Evolutionary conservation across 2,329 filamentous ascomycete genomes (phyloP).

Genomic region (Sclerotinia glacialis): DNA sequence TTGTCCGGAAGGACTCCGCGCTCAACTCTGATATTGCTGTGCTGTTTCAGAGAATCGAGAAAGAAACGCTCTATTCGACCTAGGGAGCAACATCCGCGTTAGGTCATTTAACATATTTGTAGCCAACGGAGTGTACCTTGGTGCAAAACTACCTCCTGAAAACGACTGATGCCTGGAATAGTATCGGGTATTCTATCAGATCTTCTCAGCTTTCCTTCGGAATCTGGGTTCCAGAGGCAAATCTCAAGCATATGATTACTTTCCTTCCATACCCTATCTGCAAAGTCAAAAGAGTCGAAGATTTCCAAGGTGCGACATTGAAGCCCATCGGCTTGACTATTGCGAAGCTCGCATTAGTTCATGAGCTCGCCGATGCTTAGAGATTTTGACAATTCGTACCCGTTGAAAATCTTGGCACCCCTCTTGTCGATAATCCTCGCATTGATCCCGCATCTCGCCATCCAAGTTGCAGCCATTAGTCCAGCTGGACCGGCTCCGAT

Average conservation of each 20-base stretch:
- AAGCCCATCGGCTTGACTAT: conserved; percentile 62
- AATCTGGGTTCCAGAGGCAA: conserved; percentile 59
- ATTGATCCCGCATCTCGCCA: conserved; percentile 48
- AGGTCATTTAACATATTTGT: not conserved
- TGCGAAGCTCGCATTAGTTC: not conserved
- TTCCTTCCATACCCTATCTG: conserved; percentile 62
- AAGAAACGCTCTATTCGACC: conserved; percentile 64
- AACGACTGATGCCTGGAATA: conserved; percentile 58
- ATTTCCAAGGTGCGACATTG: conserved; percentile 63
- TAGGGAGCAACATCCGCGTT: conserved; percentile 8
- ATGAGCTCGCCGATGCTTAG: not conserved
- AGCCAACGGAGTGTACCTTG: conserved; percentile 49
- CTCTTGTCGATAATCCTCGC: conserved; percentile 49
- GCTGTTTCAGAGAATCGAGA: conserved; percentile 56
- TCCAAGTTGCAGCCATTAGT: conserved; percentile 50
- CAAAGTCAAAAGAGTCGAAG: conserved; percentile 69
- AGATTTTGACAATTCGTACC: conserved; percentile 16
- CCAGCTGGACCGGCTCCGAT: conserved; percentile 51
- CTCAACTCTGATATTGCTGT: conserved; percentile 56
- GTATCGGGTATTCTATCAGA: conserved; percentile 62
- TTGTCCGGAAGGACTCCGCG: conserved; percentile 57
- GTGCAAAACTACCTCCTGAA: conserved; percentile 65
- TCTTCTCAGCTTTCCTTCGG: conserved; percentile 54
- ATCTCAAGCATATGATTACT: conserved; percentile 68
- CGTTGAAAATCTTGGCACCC: conserved; percentile 38